phyloP scores from a whole-genome alignment of 2,329 filamentous ascomycete genomes.

The Neonectria ditissima region DNA sequence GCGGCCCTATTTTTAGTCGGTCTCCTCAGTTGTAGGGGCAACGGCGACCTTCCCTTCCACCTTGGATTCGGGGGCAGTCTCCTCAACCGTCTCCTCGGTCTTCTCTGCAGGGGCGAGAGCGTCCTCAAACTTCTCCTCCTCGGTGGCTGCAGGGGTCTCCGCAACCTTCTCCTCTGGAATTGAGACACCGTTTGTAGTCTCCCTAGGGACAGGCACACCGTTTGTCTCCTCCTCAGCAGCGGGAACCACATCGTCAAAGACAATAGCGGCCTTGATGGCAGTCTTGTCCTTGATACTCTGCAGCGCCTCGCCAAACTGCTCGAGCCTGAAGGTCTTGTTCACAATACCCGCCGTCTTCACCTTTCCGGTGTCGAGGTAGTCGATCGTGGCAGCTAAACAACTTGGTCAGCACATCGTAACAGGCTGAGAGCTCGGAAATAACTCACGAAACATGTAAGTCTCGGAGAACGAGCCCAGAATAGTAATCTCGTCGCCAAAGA shows the following conservation, averaged over 20 bases:
- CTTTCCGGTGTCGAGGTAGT: constrained; percentile 69
- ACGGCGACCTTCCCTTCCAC: constrained; percentile 4
- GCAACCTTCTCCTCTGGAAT: constrained; percentile 7
- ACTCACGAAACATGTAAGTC: constrained; percentile 76
- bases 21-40: not conserved
- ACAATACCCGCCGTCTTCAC: constrained; percentile 76
- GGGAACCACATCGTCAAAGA: constrained; percentile 66
- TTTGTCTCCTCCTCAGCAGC: constrained; percentile 11
- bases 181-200: constrained; percentile 7
- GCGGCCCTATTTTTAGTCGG: constrained; percentile 8
- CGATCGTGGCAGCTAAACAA: constrained; percentile 56
- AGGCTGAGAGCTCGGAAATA: not conserved
- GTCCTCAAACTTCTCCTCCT: constrained; percentile 7
- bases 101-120: not conserved
- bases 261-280: constrained; percentile 80
- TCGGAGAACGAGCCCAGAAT: constrained; percentile 80
- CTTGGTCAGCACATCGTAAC: constrained; percentile 15
- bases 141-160: not conserved
- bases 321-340: constrained; percentile 79
- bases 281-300: constrained; percentile 78
- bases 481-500: constrained; percentile 76
- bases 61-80: not conserved
- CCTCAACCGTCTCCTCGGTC: not conserved
- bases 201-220: not conserved
- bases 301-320: constrained; percentile 77